A percentile compares a stretch with the other conserved stretches of the same genome.
Conservation (phyloP, 1,284 basidiomycete genomes). For the Ganoderma sinense region DNA sequence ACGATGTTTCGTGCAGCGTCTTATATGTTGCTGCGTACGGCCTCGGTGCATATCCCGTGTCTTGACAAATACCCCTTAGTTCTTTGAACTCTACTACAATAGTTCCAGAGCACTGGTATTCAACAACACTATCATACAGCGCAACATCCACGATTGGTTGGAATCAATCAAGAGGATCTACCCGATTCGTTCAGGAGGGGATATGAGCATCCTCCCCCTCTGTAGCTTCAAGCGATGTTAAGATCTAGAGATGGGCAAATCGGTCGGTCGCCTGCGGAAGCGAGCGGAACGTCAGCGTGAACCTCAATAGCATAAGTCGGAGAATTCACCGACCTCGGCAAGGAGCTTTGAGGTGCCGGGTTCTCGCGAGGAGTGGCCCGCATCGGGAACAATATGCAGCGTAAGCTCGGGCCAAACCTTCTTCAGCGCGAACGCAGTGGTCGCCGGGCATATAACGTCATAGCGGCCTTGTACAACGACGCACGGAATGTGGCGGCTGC, state of each 20-base stretch:
- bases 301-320: background rate
- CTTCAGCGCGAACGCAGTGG: slow-evolving; percentile 82
- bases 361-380: slow-evolving; percentile 90
- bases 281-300: slow-evolving; percentile 9
- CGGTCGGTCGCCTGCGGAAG: slow-evolving; percentile 38
- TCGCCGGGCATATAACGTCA: slow-evolving; percentile 83
- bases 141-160: background rate
- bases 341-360: slow-evolving; percentile 76
- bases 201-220: background rate
- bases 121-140: slow-evolving; percentile 3
- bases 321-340: slow-evolving; percentile 61
- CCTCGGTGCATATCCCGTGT: background rate
- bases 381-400: slow-evolving; percentile 88
- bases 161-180: background rate
- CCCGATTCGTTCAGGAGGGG: background rate
- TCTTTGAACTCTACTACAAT: no score
- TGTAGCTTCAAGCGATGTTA: background rate
- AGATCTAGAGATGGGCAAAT: slow-evolving; percentile 35
- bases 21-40: background rate
- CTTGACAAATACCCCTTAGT: background rate
- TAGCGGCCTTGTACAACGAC: slow-evolving; percentile 89
- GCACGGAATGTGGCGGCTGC: slow-evolving; percentile 85
- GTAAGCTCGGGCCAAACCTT: slow-evolving; percentile 85
- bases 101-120: slow-evolving; percentile 1
- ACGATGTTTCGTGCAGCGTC: background rate